Base-by-base conservation (phyloP, 2,329 filamentous ascomycete species). In the Fusarium protoensiforme region DNA sequence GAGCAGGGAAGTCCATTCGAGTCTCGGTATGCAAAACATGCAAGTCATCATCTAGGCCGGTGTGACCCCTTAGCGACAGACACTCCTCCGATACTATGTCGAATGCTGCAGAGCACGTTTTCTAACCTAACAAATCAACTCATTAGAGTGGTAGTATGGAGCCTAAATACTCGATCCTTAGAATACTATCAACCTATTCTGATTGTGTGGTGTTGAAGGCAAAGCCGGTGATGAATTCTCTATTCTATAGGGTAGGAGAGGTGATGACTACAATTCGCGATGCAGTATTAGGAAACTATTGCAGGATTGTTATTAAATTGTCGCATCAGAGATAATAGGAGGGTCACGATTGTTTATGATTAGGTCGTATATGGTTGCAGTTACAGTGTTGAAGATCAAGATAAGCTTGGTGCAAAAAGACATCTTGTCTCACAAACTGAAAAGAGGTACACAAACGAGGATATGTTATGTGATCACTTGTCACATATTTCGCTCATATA, bases 1-100 rank as follows among this genome's bases (percentile, higher is more conserved):
- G 18, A n/a, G 18, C 29, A 57, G 16, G 35, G 35, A 51, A 51
- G 6, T 13, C 16, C 16, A n/a, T 27, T 51, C 27, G 16, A 51
- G 27, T n/a, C 29, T 38, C 16, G 53, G 53, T 27, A 22, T 57
- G 53, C 33, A 57, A 57, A 38, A 57, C 20, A 57, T 38, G 33
- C 33, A 38, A 57, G 27, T 18, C 31, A 57, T 35, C 18, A 7
- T 13, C 22, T 7, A 2, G 20, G 20, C 31, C 20, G 10, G 10
- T n/a, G 7, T 51, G 46, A 51, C 27, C 18, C 46, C 46, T 31
- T 18, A n/a, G 46, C 5, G 7, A 2, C 9, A 13, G 27, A 14
- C 46, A 31, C 46, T 51, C 27, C 9, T 51, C n/a, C 27, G 6
- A n/a, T n/a, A 13, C 16, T 22, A n/a, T 29, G 43, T 11, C 22